phyloP scores from a whole-genome alignment of 805 yeast genomes.

The Saccharomycopsis fermentans region DNA sequence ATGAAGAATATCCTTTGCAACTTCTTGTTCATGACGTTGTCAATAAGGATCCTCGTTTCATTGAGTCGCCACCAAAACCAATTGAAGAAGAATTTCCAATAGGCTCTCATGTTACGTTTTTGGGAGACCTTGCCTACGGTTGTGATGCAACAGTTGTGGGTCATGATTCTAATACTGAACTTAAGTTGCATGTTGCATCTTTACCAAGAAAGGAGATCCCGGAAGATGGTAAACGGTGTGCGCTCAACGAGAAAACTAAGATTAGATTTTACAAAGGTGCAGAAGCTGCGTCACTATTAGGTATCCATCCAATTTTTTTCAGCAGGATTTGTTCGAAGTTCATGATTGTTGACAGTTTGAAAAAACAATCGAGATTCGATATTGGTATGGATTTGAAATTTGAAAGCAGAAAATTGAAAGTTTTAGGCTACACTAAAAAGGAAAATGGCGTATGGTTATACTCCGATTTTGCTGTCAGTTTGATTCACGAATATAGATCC shows the following conservation, averaged over 20 bases:
- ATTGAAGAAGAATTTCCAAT: conserved; percentile 75
- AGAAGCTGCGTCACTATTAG: conserved; percentile 49
- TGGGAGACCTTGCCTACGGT: conserved; percentile 86
- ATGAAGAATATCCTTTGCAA: conserved; percentile 65
- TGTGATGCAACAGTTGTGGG: conserved; percentile 61
- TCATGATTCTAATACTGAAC: conserved; percentile 35
- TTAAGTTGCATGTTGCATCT: conserved; percentile 45
- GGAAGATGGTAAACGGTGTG: conserved; percentile 50
- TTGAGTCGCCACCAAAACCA: conserved; percentile 65
- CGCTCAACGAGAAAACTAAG: conserved; percentile 42
- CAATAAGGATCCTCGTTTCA: conserved; percentile 64
- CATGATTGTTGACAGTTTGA: conserved; percentile 40
- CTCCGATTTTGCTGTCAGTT: conserved; percentile 60
- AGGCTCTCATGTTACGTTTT: conserved; percentile 59
- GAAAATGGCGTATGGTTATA: conserved; percentile 68
- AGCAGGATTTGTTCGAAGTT: conserved; percentile 71
- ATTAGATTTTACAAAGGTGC: conserved; percentile 55
- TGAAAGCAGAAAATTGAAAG: conserved; percentile 71
- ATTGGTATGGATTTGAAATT: conserved; percentile 80
- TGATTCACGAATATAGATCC: conserved; percentile 49
- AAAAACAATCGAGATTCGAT: conserved; percentile 42
- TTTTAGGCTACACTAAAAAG: conserved; percentile 74
- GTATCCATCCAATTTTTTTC: conserved; percentile 52
- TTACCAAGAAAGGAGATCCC: conserved; percentile 46
- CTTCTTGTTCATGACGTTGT: conserved; percentile 64